Percentiles rank a stretch among this genome's conserved stretches.
These are phyloP conservation scores for Acacia crassicarpa DNA, from an alignment of 306 rosid genomes.

Conservation along the genomic window DNA sequence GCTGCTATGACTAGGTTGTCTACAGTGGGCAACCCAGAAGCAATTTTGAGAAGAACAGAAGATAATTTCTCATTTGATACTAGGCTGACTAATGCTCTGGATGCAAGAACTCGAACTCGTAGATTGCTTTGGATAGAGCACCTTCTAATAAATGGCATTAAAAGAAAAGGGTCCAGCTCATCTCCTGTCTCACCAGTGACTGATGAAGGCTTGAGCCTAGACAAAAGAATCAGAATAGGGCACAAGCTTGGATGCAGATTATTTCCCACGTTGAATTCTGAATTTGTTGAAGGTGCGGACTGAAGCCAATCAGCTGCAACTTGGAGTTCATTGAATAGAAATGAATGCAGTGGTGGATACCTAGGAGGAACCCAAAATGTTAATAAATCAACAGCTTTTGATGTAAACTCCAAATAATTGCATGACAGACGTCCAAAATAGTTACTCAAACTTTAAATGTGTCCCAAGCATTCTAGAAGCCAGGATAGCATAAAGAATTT, in stretches of 20 bases:
- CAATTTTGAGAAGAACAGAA: constrained; percentile 69
- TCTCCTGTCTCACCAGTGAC: constrained; percentile 86
- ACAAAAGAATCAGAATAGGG: constrained; percentile 84
- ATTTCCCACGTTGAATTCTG: constrained; percentile 59
- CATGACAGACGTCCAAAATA: constrained; percentile 6
- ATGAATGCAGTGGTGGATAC: constrained; percentile 89
- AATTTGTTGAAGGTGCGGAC: constrained; percentile 50
- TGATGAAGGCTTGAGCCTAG: constrained; percentile 93
- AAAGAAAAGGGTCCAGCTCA: constrained; percentile 82
- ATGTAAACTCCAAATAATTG: constrained; percentile 16
- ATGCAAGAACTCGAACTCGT: constrained; percentile 90
- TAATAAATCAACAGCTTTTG: constrained; percentile 4
- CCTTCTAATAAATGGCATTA: constrained; percentile 80
- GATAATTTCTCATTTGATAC: constrained; percentile 84
- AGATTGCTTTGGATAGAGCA: constrained; percentile 91
- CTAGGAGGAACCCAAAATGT: constrained; percentile 40
- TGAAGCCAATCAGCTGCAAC: constrained; percentile 75
- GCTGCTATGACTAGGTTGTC: constrained; percentile 38
- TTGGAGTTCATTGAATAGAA: constrained; percentile 75
- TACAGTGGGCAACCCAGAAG: constrained; percentile 63
- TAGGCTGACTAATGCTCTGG: constrained; percentile 82
- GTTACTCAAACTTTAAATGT: constrained; percentile 16
- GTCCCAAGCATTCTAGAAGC: background rate
- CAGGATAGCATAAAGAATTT: constrained; percentile 21
- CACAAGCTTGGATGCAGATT: constrained; percentile 94